Evolutionary conservation across 169 alveolate genomes (phyloP).

Genomic region (Cryptosporidium ubiquitum): DNA sequence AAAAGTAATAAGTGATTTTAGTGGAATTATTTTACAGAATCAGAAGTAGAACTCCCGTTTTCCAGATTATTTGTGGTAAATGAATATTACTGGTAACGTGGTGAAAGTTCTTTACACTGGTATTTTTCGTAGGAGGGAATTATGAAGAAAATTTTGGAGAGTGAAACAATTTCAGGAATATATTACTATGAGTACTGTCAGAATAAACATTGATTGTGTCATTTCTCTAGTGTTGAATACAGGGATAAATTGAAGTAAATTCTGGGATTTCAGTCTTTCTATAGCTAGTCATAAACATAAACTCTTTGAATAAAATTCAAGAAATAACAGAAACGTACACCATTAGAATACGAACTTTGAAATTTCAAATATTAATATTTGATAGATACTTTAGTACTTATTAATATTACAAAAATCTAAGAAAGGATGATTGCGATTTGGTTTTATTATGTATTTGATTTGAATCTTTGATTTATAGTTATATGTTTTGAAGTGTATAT

Average conservation of each 20-base stretch:
- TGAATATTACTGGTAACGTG: background rate
- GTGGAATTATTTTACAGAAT: background rate
- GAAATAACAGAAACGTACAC: background rate
- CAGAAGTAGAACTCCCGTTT: background rate
- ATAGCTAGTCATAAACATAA: background rate
- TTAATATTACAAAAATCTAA: too few relatives aligned
- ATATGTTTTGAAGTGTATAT: background rate
- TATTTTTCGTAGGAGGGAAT: too few relatives aligned
- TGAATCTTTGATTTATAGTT: too few relatives aligned
- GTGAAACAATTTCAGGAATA: background rate
- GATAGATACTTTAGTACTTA: too few relatives aligned
- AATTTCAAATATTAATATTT: too few relatives aligned
- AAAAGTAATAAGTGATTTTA: too few relatives aligned
- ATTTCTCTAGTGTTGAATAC: background rate
- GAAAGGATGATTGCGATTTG: too few relatives aligned
- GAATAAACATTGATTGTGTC: background rate
- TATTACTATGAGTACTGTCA: too few relatives aligned
- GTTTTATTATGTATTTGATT: too few relatives aligned
- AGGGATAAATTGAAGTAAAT: background rate
- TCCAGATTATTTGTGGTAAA: background rate
- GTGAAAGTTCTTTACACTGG: background rate
- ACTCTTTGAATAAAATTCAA: slow-evolving; percentile 11
- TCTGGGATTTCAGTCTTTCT: background rate
- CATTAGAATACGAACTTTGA: too few relatives aligned
- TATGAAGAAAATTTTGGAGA: background rate